phyloP scores from a whole-genome alignment of 78 protist species.

The Bigelowiella natans region DNA sequence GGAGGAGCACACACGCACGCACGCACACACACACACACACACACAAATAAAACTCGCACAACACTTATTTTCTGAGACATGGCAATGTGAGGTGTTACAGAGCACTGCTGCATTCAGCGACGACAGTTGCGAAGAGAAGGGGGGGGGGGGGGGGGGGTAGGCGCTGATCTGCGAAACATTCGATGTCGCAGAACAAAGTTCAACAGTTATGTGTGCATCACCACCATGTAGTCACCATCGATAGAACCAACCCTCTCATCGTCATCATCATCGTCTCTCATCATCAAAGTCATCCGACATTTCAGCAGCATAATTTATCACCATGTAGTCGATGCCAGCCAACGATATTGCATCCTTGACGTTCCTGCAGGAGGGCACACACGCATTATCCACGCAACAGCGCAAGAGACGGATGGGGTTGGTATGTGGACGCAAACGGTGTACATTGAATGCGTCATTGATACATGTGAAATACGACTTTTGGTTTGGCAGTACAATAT shows the following conservation, averaged over 20 bases:
- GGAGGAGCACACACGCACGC: too few species aligned
- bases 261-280: neutral
- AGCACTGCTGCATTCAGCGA: too few species aligned
- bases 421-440: neutral
- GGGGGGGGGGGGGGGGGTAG: neutral
- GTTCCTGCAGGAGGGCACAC: neutral
- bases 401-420: too few species aligned
- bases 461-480: neutral
- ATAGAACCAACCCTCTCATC: neutral
- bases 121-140: neutral
- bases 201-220: neutral
- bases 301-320: neutral
- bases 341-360: neutral
- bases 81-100: too few species aligned
- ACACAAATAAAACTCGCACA: too few species aligned
- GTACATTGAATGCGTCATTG: neutral
- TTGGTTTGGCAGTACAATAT: neutral
- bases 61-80: too few species aligned
- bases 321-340: neutral
- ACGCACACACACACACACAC: too few species aligned
- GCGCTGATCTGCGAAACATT: neutral
- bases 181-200: too few species aligned
- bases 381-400: too few species aligned
- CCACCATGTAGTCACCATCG: neutral
- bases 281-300: neutral